Percentiles rank a stretch among this genome's conserved stretches.
phyloP scores from a whole-genome alignment of 768 basidiomycete species.

The Pulveroboletus sp. region DNA sequence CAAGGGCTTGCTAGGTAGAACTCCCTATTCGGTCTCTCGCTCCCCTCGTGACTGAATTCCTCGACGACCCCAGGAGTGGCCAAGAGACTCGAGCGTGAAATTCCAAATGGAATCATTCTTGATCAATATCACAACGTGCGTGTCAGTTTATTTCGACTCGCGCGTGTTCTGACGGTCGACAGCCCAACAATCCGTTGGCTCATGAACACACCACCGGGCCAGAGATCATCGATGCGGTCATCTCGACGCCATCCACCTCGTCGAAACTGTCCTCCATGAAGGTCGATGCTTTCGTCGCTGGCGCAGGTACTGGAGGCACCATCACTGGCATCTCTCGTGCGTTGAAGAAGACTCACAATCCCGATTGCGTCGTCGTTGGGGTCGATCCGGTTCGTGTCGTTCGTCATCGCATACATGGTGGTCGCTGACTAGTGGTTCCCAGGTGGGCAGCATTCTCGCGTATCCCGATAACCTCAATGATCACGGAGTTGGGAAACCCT shows the following conservation, averaged over 20 bases:
- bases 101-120: slow-evolving; percentile 82
- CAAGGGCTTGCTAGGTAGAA: slow-evolving; percentile 87
- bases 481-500: slow-evolving; percentile 43
- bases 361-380: slow-evolving; percentile 70
- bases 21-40: slow-evolving; percentile 27
- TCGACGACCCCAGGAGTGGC: slow-evolving; percentile 87
- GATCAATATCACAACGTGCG: slow-evolving; percentile 85
- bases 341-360: slow-evolving; percentile 75
- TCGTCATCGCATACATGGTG: neutral
- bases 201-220: slow-evolving; percentile 89
- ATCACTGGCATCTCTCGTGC: slow-evolving; percentile 83
- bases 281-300: slow-evolving; percentile 78
- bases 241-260: slow-evolving; percentile 57
- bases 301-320: slow-evolving; percentile 95
- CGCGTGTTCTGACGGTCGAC: neutral
- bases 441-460: slow-evolving; percentile 89
- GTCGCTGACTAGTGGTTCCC: slow-evolving; percentile 10
- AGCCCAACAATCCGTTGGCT: slow-evolving; percentile 84
- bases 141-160: neutral
- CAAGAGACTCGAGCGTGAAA: slow-evolving; percentile 65
- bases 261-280: slow-evolving; percentile 61
- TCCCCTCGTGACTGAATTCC: slow-evolving; percentile 81
- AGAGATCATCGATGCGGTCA: slow-evolving; percentile 83
- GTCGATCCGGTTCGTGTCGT: slow-evolving; percentile 74
- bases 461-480: slow-evolving; percentile 61